Evolutionary conservation across 2,329 filamentous ascomycete genomes (phyloP), one percentile per base, ranked within the genome.

Genomic region (Ophiostoma ulmi): DNA sequence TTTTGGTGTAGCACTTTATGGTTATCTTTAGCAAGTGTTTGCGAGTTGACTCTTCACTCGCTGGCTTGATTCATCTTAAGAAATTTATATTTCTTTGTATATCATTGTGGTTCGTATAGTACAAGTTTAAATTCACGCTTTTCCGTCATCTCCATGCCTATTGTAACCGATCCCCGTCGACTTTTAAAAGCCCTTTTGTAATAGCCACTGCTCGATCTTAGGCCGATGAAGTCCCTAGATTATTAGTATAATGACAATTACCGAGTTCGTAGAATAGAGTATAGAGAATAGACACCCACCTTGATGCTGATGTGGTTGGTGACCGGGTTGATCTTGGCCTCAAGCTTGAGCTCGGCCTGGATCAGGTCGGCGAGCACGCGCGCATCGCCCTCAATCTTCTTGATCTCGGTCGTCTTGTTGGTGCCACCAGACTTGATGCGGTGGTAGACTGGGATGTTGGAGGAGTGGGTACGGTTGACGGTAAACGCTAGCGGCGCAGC

Each of bases 301-400:
- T 90, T 92, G 73, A 97, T 83, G 73, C 90, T 82, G 69, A 98
- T 85, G 76, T 97, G 90, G 68, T 86, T 85, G 64, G 91, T 97
- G 68, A 90, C 81, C 26, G 81, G 81, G 74, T 87, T 87, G 64
- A 88, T 73, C 17, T 85, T 81, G 68, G 83, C 77, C 35, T 84
- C 80, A 61, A 94, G 76, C 1, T 83, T 80, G 72, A 97, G 79
- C 13, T 83, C 85, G 26, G 80, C 77, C 52, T 83, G 81, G 71
- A 98, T 78, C 75, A 93, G 90, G 48, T 85, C 79, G 73, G 87
- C 84, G 74, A 98, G 78, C 3, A 82, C 85, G 41, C 82, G 79
- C 68, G 88, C 77, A 78, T 97, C 86, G 20, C 95, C 95, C 71
- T 92, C 88, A 68, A 94, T 85, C 80, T 91, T 93, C 78, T 93